These are phyloP conservation scores for Rusavskia elegans DNA, from an alignment of 495 filamentous ascomycete species.

Conservation along the genomic window DNA sequence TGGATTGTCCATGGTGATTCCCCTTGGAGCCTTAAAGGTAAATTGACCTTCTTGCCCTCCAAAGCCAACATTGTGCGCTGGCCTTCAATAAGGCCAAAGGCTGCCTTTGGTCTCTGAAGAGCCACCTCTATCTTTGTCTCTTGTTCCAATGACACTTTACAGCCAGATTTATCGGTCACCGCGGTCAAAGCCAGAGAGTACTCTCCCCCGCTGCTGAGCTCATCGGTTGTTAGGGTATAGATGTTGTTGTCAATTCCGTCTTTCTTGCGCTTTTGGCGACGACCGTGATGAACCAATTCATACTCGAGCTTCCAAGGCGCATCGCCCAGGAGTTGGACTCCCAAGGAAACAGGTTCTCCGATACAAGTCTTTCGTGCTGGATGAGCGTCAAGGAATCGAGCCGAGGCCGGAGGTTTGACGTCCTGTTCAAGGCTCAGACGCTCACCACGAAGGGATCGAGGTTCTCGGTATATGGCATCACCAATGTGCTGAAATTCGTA, in stretches of 20 bases:
- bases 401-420: slow-evolving; percentile 81
- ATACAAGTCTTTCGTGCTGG: slow-evolving; percentile 48
- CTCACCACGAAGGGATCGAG: slow-evolving; percentile 32
- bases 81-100: slow-evolving; percentile 69
- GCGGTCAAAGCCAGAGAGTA: slow-evolving; percentile 70
- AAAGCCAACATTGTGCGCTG: slow-evolving; percentile 55
- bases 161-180: slow-evolving; percentile 71
- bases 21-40: slow-evolving; percentile 73
- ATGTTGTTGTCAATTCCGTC: slow-evolving; percentile 40
- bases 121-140: slow-evolving; percentile 71
- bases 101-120: slow-evolving; percentile 67
- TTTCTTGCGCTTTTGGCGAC: slow-evolving; percentile 51
- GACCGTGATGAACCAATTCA: slow-evolving; percentile 82
- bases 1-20: slow-evolving; percentile 65
- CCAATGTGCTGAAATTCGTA: slow-evolving; percentile 70
- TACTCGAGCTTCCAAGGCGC: slow-evolving; percentile 81
- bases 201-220: slow-evolving; percentile 64
- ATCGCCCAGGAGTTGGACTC: slow-evolving; percentile 63
- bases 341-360: slow-evolving; percentile 57
- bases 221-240: slow-evolving; percentile 57
- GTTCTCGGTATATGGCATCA: slow-evolving; percentile 55
- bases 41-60: slow-evolving; percentile 51
- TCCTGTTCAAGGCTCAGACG: slow-evolving; percentile 59
- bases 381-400: slow-evolving; percentile 43
- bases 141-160: slow-evolving; percentile 67